Evolutionary conservation across 306 rosid genomes (phyloP).

Genomic region (Coriaria nepalensis): DNA sequence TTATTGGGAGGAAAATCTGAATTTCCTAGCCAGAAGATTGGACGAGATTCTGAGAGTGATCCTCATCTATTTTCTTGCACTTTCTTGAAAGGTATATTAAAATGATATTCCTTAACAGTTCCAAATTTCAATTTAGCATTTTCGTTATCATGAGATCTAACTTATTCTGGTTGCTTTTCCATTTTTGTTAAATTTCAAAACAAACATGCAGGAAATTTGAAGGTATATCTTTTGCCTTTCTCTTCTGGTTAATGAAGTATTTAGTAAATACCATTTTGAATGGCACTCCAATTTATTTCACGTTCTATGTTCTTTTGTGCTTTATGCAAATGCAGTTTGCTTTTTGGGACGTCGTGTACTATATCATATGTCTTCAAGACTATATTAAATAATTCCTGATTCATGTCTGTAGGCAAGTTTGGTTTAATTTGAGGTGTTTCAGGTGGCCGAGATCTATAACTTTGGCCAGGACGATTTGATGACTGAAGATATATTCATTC

Average conservation of each 20-base stretch:
- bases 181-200: slow-evolving; percentile 14
- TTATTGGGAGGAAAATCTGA: slow-evolving; percentile 76
- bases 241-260: slow-evolving; percentile 11
- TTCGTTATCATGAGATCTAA: slow-evolving; percentile 17
- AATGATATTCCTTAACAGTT: slow-evolving; percentile 10
- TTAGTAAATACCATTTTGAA: background rate
- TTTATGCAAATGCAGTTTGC: slow-evolving; percentile 13
- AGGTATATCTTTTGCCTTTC: slow-evolving; percentile 37
- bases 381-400: slow-evolving; percentile 6
- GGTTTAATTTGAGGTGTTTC: slow-evolving; percentile 29
- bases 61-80: slow-evolving; percentile 75
- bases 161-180: slow-evolving; percentile 18
- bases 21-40: slow-evolving; percentile 69
- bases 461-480: slow-evolving; percentile 95
- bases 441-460: slow-evolving; percentile 84
- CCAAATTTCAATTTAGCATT: slow-evolving; percentile 5
- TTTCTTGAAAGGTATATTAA: slow-evolving; percentile 46
- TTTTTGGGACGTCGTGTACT: background rate
- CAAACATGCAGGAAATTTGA: slow-evolving; percentile 50
- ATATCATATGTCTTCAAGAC: too few relatives aligned
- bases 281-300: too few relatives aligned
- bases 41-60: slow-evolving; percentile 53
- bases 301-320: slow-evolving; percentile 7
- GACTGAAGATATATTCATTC: slow-evolving; percentile 83
- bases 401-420: slow-evolving; percentile 9